These are phyloP conservation scores for Naganishia vaughanmartiniae DNA, from an alignment of 768 basidiomycete genomes.

Conservation along the genomic window DNA sequence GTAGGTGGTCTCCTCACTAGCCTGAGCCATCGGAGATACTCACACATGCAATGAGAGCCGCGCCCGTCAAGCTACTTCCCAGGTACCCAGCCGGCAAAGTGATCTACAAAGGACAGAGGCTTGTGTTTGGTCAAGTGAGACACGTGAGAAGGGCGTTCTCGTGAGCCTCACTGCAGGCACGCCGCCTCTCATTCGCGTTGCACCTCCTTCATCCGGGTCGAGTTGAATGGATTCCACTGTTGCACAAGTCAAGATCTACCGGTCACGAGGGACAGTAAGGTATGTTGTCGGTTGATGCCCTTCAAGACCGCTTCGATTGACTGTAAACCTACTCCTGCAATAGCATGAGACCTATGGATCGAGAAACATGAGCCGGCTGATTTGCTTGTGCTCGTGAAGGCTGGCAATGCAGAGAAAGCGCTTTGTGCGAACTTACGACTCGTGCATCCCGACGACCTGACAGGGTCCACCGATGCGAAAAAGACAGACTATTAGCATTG, in stretches of 20 bases:
- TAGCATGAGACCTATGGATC: conserved; percentile 44
- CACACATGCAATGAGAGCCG: conserved; percentile 44
- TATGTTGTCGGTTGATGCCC: conserved; percentile 33
- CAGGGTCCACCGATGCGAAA: background rate
- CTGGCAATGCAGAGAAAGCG: background rate
- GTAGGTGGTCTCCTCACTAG: background rate
- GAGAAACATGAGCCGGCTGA: background rate
- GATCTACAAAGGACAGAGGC: conserved; percentile 31
- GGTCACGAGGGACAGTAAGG: conserved; percentile 24
- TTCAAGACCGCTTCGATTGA: background rate
- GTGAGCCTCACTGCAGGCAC: conserved; percentile 45
- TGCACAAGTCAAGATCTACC: conserved; percentile 31
- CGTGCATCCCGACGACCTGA: conserved; percentile 49
- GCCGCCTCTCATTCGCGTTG: conserved; percentile 52
- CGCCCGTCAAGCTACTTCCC: conserved; percentile 50
- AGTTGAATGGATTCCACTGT: conserved; percentile 38
- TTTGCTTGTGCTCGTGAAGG: no score
- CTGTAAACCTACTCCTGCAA: conserved; percentile 45
- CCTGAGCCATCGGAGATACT: no score
- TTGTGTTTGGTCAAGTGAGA: background rate
- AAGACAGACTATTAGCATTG: conserved; percentile 12
- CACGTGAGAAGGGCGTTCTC: background rate
- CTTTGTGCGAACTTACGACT: conserved; percentile 39
- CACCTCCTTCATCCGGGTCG: conserved; percentile 51
- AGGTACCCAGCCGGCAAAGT: conserved; percentile 52